Evolutionary conservation across 768 basidiomycete genomes (phyloP), one percentile per base, ranked within the genome.

Genomic region (Xerocomus potaroensis): DNA sequence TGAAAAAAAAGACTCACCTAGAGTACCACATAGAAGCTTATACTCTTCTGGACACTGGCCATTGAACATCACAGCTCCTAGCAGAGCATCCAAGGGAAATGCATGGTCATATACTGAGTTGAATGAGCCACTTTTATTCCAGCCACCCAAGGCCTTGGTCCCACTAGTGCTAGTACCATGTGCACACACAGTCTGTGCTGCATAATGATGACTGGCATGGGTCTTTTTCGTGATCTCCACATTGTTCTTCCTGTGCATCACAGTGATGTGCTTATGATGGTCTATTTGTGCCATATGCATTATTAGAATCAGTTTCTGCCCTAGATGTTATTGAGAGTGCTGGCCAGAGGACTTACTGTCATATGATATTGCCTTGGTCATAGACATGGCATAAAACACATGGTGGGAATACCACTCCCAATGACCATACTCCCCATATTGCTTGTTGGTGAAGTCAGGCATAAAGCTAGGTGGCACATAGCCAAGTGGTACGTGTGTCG

Each of bases 21-120:
- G 41, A 16, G 33, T 40, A 22, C 41, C 29, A 4, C 56, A 50
- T 1, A 58, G 46, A 2, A 66, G 53, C 15, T 51, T 48, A 54
- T 69, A 65, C 11, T 55, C 36, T 22, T 64, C 63, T 8, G 56
- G 64, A 16, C 57, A 43, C 3, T 47, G 21, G 1, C 49, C 61
- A 51, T 64, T 65, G 44, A 62, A 67, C 50, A 59, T 62, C 0
- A 62, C 68, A 8, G 65, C 57, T 5, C 57, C 69, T 1, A 71
- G 46, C 39, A 70, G 49, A 0, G 60, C 69, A 8, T 58, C 49
- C 11, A 55, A 27, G 1, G 66, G 69, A 27, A 27, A 27, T 5
- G 26, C 26, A 27, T 10, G 10, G 39, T 70, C 62, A 50, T 71
- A 71, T 18, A 58, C 48, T 12, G 49, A 37, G 8, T 47, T 47